A percentile compares a stretch with the other conserved stretches of the same genome.
phyloP scores from a whole-genome alignment of 768 basidiomycete genomes.

The Gyrodon lividus region DNA sequence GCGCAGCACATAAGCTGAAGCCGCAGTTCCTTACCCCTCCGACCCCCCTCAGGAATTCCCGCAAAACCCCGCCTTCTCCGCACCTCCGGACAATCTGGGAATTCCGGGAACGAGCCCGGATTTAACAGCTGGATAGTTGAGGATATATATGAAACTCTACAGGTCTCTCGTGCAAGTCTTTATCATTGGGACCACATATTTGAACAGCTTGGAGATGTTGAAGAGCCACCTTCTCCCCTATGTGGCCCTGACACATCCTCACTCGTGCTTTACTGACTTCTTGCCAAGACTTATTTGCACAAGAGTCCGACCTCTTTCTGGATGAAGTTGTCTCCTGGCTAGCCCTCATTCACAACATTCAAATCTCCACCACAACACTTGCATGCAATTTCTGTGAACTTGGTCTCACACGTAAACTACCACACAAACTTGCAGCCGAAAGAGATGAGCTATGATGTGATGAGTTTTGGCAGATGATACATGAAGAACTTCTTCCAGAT shows the following conservation, averaged over 20 bases:
- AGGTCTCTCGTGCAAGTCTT: constrained; percentile 25
- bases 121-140: constrained; percentile 10
- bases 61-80: no score
- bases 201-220: constrained; percentile 10
- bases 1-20: no score
- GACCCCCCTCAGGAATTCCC: no score
- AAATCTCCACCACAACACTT: constrained; percentile 15
- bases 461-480: background rate
- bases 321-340: constrained; percentile 24
- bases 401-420: background rate
- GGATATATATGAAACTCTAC: constrained; percentile 18
- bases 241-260: no score
- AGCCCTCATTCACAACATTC: constrained; percentile 20
- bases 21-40: no score
- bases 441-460: background rate
- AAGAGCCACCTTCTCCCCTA: no score
- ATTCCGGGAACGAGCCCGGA: no score
- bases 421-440: background rate
- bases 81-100: no score
- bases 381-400: background rate
- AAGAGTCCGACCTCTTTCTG: constrained; percentile 17
- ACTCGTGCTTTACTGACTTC: no score
- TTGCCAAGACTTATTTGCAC: constrained; percentile 12
- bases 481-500: background rate
- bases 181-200: constrained; percentile 27